These are phyloP conservation scores for Aspergillus ibericus DNA, from an alignment of 2,329 filamentous ascomycete species.

Conservation along the genomic window DNA sequence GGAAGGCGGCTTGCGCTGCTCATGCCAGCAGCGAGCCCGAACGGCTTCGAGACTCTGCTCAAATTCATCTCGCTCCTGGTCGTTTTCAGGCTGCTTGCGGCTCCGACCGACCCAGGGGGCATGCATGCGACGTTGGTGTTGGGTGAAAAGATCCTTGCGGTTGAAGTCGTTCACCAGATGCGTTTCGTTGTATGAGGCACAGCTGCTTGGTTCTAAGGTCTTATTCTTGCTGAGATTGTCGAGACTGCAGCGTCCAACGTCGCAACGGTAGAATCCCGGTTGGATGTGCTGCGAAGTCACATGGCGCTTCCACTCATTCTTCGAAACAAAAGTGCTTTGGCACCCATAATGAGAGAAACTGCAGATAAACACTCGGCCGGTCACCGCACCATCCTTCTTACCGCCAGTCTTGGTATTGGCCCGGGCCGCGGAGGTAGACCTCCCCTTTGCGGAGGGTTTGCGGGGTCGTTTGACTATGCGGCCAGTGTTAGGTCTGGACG, in stretches of 20 bases:
- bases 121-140: slow-evolving; percentile 87
- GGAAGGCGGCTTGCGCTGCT: slow-evolving; percentile 62
- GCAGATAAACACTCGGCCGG: slow-evolving; percentile 60
- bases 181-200: slow-evolving; percentile 20
- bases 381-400: slow-evolving; percentile 4
- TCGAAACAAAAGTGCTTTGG: slow-evolving; percentile 67
- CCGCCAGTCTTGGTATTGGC: slow-evolving; percentile 7
- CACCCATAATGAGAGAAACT: slow-evolving; percentile 79
- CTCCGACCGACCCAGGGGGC: slow-evolving; percentile 57
- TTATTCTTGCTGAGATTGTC: slow-evolving; percentile 13
- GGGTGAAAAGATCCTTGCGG: slow-evolving; percentile 86
- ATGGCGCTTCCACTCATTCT: slow-evolving; percentile 97
- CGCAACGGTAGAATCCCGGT: slow-evolving; percentile 73
- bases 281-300: slow-evolving; percentile 77
- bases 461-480: slow-evolving; percentile 1
- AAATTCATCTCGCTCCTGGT: slow-evolving; percentile 36
- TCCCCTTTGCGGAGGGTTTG: slow-evolving; percentile 9
- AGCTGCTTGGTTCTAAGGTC: slow-evolving; percentile 7
- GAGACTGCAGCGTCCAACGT: slow-evolving; percentile 58
- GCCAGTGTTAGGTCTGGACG: not conserved
- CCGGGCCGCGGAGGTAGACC: slow-evolving; percentile 8
- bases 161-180: slow-evolving; percentile 70
- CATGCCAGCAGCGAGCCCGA: slow-evolving; percentile 59
- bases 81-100: slow-evolving; percentile 18
- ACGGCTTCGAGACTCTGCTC: slow-evolving; percentile 58